These are phyloP conservation scores for Candida ulmi DNA, from an alignment of 805 yeast species.

Conservation along the genomic window DNA sequence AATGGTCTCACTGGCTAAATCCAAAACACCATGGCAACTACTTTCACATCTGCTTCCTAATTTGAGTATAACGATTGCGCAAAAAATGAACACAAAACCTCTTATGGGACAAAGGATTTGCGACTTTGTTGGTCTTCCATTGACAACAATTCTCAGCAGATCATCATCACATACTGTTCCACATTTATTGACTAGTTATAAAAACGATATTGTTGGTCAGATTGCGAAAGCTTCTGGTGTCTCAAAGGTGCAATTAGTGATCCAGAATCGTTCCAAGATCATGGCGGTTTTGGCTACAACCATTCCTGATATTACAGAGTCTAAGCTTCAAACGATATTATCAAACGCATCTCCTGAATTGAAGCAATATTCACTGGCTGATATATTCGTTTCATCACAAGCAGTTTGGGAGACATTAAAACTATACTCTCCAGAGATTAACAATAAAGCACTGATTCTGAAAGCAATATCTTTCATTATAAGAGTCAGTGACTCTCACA, in stretches of 20 bases:
- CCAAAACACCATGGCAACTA: slow-evolving; percentile 70
- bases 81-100: slow-evolving; percentile 42
- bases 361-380: slow-evolving; percentile 24
- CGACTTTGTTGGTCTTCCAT: slow-evolving; percentile 57
- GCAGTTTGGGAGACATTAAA: slow-evolving; percentile 39
- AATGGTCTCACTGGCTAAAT: slow-evolving; percentile 49
- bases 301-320: slow-evolving; percentile 41
- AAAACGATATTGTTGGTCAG: slow-evolving; percentile 53
- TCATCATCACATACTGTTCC: slow-evolving; percentile 77
- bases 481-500: slow-evolving; percentile 16
- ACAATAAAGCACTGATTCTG: slow-evolving; percentile 12
- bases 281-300: slow-evolving; percentile 54
- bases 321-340: slow-evolving; percentile 46
- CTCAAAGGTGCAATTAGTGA: slow-evolving; percentile 41
- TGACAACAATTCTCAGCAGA: slow-evolving; percentile 55
- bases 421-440: slow-evolving; percentile 33
- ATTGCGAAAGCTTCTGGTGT: slow-evolving; percentile 50
- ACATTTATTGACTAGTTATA: slow-evolving; percentile 59
- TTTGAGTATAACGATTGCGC: slow-evolving; percentile 58
- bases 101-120: slow-evolving; percentile 55
- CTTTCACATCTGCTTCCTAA: slow-evolving; percentile 76
- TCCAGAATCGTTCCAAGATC: slow-evolving; percentile 44
- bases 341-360: slow-evolving; percentile 47
- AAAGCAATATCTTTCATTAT: slow-evolving; percentile 40
- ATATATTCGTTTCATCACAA: slow-evolving; percentile 21